Base-by-base conservation (phyloP, 2,329 filamentous ascomycete species). In the Rachicladosporium sp. region DNA sequence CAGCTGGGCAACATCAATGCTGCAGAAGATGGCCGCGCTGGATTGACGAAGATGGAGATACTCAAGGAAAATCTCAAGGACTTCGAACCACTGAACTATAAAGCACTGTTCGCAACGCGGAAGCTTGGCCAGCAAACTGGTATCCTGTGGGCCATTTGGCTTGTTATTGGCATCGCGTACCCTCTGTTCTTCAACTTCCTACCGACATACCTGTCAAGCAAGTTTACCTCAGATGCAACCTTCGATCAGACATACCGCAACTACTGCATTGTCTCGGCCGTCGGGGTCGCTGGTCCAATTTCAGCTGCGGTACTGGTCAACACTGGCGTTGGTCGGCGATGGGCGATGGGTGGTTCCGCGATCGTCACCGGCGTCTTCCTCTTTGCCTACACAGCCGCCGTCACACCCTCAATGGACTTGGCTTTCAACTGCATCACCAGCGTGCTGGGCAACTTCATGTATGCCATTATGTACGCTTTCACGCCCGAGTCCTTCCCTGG, bases 121-220 rank as follows among this genome's bases (percentile, higher is more conserved):
- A 70, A 67, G 41, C 73, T 84, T 38, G 73, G 63, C 1, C 53
- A 77, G 2, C 78, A 74, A 0, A 86, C 80, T 0, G 45, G 61
- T 0, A 60, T 85, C 43, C 74, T 85, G 44, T 82, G 78, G 73
- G 53, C 80, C 4, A 78, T 73, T 0, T 86, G 81, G 81, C 13
- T 41, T 15, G 15, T 33, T 31, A 50, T 50, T 41, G 80, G 81
- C 6, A 67, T 86, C 0, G 80, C 78, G 0, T 86, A 85, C 49
- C 81, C 82, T 0, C 65, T 87, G 0, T 87, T 81, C 58, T 81
- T 82, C 47, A 80, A 84, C 37, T 87, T 86, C 56, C 61, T 86
- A 2, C 75, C 76, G 1, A 64, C 62, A 1, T 85, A 85, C 50
- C 68, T 86, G 10, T 57, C 31, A 72, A 74, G 12, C 78, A 79